phyloP scores from a whole-genome alignment of 2,329 filamentous ascomycete species.

The Dactylellina sp. region DNA sequence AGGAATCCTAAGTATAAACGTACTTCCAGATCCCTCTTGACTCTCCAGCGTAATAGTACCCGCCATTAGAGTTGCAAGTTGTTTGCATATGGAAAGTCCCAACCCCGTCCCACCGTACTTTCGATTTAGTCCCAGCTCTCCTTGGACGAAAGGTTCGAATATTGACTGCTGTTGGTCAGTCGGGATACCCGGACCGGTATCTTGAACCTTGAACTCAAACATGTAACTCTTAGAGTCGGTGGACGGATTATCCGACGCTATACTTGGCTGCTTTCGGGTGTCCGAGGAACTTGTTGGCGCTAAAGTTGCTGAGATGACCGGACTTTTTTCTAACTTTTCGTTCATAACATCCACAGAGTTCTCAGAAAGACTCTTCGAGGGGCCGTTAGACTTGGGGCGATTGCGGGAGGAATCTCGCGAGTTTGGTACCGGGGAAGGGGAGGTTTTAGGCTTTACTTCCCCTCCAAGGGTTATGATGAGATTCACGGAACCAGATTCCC shows the following conservation, averaged over 20 bases:
- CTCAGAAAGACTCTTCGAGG: slow-evolving; percentile 32
- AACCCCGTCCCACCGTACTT: slow-evolving; percentile 91
- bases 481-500: slow-evolving; percentile 35
- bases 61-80: slow-evolving; percentile 88
- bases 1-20: slow-evolving; percentile 85
- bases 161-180: slow-evolving; percentile 81
- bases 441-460: slow-evolving; percentile 25
- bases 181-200: slow-evolving; percentile 87
- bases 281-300: slow-evolving; percentile 4
- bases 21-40: slow-evolving; percentile 78
- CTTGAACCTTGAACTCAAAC: slow-evolving; percentile 90
- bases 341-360: slow-evolving; percentile 21
- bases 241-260: slow-evolving; percentile 22
- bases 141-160: slow-evolving; percentile 94
- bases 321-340: slow-evolving; percentile 27
- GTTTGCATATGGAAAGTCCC: slow-evolving; percentile 88
- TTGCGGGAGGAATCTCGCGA: slow-evolving; percentile 51
- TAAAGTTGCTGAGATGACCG: not conserved
- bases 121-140: slow-evolving; percentile 85
- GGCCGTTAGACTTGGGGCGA: slow-evolving; percentile 19
- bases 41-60: slow-evolving; percentile 80
- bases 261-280: slow-evolving; percentile 30
- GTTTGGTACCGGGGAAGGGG: slow-evolving; percentile 17
- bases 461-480: slow-evolving; percentile 44
- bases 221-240: slow-evolving; percentile 67